Evolutionary conservation across 2,329 filamentous ascomycete species (phyloP).

Genomic region (Sporothrix phasma): DNA sequence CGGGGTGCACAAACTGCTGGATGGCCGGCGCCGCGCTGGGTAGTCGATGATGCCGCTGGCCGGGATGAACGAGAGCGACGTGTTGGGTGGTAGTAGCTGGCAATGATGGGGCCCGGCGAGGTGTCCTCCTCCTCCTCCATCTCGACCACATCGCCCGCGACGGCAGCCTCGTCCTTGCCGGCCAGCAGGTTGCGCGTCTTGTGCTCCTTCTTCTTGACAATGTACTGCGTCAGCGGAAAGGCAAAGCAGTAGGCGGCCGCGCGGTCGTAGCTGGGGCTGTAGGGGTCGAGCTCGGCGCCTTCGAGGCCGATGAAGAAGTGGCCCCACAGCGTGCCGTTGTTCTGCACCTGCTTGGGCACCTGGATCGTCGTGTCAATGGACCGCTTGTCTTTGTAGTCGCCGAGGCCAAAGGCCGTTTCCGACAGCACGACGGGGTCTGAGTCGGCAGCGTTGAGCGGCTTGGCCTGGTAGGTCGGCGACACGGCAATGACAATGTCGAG

Average conservation of each 20-base stretch:
- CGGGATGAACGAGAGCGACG: constrained; percentile 79
- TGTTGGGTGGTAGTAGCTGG: constrained; percentile 89
- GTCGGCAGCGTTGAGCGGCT: constrained; percentile 54
- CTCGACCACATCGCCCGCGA: constrained; percentile 40
- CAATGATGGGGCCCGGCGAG: constrained; percentile 52
- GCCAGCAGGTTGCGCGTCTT: constrained; percentile 86
- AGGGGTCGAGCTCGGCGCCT: constrained; percentile 68
- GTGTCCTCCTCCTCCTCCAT: constrained; percentile 22
- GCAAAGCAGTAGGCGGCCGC: constrained; percentile 73
- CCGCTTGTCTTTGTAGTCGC: constrained; percentile 70
- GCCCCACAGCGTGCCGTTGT: constrained; percentile 88
- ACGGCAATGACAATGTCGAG: constrained; percentile 82
- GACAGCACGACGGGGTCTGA: constrained; percentile 62
- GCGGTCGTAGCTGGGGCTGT: constrained; percentile 59
- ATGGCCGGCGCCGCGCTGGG: constrained; percentile 59
- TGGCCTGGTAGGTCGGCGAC: constrained; percentile 61
- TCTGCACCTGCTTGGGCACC: constrained; percentile 70
- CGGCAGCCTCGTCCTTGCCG: constrained; percentile 39
- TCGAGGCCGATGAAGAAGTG: constrained; percentile 82
- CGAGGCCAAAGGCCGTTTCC: constrained; percentile 70
- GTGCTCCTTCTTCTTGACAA: constrained; percentile 77
- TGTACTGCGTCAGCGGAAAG: constrained; percentile 78
- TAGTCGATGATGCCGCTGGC: constrained; percentile 63
- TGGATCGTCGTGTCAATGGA: constrained; percentile 66
- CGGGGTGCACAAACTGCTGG: constrained; percentile 68